Base-by-base conservation (phyloP, 2,329 filamentous ascomycete species). In the Xylariaceae sp. region DNA sequence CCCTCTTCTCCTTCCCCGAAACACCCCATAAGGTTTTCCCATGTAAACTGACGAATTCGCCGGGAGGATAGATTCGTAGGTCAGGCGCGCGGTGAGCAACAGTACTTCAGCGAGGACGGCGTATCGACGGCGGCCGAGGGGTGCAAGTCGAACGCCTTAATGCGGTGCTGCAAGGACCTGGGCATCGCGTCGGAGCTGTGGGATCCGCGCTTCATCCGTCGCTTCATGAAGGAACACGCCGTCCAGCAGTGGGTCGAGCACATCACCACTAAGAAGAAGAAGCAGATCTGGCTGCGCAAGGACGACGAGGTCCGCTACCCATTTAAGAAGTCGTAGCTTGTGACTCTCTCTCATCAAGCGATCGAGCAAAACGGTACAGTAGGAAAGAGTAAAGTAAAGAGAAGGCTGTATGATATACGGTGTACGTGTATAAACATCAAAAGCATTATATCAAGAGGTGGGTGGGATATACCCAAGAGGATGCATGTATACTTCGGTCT, bases 101-200 rank as follows among this genome's bases (percentile, higher is more conserved):
- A 90, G 65, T 99, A 96, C 77, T 99, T 98, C 78, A 86, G 85
- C 66, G 84, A 91, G 29, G 93, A 97, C 66, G 89, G 90, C 53
- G 92, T 99, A 62, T 92, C 95, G 23, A 96, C 93, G 1, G 93
- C 95, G 7, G 93, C 93, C 58, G 95, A 99, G 77, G 95, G 95
- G 50, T 96, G 92, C 82, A 97, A 97, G 77, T 96, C 92, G 62
- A 99, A 99, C 73, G 95, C 95, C 11, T 82, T 99, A 65, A 96
- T 98, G 87, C 90, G 95, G 56, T 98, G 94, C 83, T 98, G 95
- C 81, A 99, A 99, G 79, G 95, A 99, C 74, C 79, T 99, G 28
- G 95, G 95, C 31, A 90, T 99, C 64, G 95, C 92, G 1, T 93
- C 89, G 63, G 95, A 99, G 76, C 83, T 99, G 17, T 99, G 95